Evolutionary conservation across 371 early-diverging fungal genomes (phyloP).

Genomic region (Mucor indicus): DNA sequence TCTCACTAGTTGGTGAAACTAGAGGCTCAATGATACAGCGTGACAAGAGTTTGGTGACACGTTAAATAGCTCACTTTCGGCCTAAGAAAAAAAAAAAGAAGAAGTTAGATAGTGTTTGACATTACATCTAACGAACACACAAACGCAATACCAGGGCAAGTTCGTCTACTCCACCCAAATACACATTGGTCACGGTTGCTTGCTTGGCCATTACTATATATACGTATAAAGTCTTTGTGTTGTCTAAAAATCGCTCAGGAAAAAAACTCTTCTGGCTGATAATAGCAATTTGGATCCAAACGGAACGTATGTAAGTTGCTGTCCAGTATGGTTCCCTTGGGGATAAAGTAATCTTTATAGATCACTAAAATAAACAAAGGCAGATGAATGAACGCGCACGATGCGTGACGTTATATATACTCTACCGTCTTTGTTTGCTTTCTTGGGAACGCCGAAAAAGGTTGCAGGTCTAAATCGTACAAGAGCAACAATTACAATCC

Average conservation of each 20-base stretch:
- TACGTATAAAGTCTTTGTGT: slow-evolving; percentile 7
- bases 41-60: slow-evolving; percentile 5
- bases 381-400: no score
- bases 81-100: no score
- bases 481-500: slow-evolving; percentile 64
- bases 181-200: slow-evolving; percentile 6
- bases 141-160: slow-evolving; percentile 19
- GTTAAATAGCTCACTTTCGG: slow-evolving; percentile 19
- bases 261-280: slow-evolving; percentile 17
- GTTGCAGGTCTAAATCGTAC: slow-evolving; percentile 38
- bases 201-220: slow-evolving; percentile 1
- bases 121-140: slow-evolving; percentile 2
- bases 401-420: neutral
- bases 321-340: slow-evolving; percentile 10
- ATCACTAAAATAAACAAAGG: slow-evolving; percentile 1
- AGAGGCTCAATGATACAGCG: slow-evolving; percentile 13
- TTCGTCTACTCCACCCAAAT: slow-evolving; percentile 18
- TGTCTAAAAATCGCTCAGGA: slow-evolving; percentile 26
- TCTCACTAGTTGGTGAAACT: neutral
- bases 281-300: neutral
- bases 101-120: neutral
- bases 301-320: slow-evolving; percentile 13
- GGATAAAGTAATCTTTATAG: slow-evolving; percentile 17
- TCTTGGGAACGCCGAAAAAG: slow-evolving; percentile 28
- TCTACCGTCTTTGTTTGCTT: slow-evolving; percentile 26